phyloP scores from a whole-genome alignment of 1,284 basidiomycete species.

The Ceratobasidium sp. region DNA sequence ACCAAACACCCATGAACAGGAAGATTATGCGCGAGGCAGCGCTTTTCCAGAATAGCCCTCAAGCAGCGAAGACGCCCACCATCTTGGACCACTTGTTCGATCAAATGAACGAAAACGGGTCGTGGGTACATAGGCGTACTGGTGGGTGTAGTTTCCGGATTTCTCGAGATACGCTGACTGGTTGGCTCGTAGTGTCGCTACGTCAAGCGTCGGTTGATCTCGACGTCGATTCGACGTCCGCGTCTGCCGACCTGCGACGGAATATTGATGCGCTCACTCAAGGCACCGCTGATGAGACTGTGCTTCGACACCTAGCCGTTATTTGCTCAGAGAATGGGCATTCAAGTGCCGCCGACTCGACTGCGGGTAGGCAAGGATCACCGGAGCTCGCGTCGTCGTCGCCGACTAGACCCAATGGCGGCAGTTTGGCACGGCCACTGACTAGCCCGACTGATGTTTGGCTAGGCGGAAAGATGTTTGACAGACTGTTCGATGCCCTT shows the following conservation, averaged over 20 bases:
- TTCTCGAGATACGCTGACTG: background rate
- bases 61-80: constrained; percentile 62
- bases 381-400: constrained; percentile 37
- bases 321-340: constrained; percentile 44
- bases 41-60: constrained; percentile 80
- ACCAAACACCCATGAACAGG: constrained; percentile 67
- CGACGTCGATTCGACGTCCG: constrained; percentile 15
- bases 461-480: constrained; percentile 72
- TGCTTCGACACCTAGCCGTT: constrained; percentile 68
- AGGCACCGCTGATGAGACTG: constrained; percentile 62
- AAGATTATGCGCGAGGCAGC: constrained; percentile 74
- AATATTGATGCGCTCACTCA: constrained; percentile 66
- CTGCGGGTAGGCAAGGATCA: constrained; percentile 17
- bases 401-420: constrained; percentile 34
- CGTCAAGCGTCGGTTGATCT: constrained; percentile 56
- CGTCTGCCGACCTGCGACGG: constrained; percentile 60
- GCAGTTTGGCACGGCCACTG: constrained; percentile 9
- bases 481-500: constrained; percentile 70
- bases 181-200: constrained; percentile 10
- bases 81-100: constrained; percentile 62
- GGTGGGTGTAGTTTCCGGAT: background rate
- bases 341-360: constrained; percentile 1
- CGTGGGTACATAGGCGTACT: constrained; percentile 76
- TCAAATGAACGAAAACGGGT: constrained; percentile 66
- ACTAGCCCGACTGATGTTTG: constrained; percentile 60